A percentile compares a stretch with the other conserved stretches of the same genome.
Evolutionary conservation across 805 yeast species (phyloP).

Genomic region (Priceomyces fermenticarens): DNA sequence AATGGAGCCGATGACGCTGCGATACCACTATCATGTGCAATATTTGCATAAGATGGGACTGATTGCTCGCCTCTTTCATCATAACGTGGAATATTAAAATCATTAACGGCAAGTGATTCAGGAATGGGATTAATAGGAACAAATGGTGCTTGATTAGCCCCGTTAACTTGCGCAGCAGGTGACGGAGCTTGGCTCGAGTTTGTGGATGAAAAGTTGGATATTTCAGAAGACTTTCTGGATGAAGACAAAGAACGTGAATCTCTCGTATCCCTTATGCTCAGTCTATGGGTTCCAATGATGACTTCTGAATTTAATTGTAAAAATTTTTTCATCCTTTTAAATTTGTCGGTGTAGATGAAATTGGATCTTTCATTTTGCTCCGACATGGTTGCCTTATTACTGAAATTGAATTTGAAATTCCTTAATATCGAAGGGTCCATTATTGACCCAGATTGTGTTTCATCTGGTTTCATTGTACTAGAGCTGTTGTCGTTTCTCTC

Average conservation of each 20-base stretch:
- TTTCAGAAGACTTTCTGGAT: constrained; percentile 10
- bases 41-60: constrained; percentile 2
- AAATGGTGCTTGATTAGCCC: constrained; percentile 2
- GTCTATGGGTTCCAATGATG: constrained; percentile 74
- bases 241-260: constrained; percentile 5
- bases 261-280: constrained; percentile 14
- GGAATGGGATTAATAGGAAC: constrained; percentile 15
- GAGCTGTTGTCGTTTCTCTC: constrained; percentile 16
- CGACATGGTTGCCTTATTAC: constrained; percentile 14
- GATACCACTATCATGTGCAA: constrained; percentile 14
- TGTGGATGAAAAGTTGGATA: constrained; percentile 8
- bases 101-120: constrained; percentile 14
- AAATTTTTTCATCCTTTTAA: constrained; percentile 73
- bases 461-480: constrained; percentile 8
- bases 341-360: constrained; percentile 75
- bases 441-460: constrained; percentile 3
- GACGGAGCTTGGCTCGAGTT: constrained; percentile 4
- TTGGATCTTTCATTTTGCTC: constrained; percentile 31
- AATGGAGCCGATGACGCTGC: constrained; percentile 7
- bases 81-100: constrained; percentile 30
- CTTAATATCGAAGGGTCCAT: constrained; percentile 5
- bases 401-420: constrained; percentile 25
- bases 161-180: constrained; percentile 4
- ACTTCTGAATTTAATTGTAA: constrained; percentile 79
- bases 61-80: constrained; percentile 7